These are phyloP conservation scores for Agaricales sp. DNA, from an alignment of 1,284 basidiomycete genomes.

Conservation along the genomic window DNA sequence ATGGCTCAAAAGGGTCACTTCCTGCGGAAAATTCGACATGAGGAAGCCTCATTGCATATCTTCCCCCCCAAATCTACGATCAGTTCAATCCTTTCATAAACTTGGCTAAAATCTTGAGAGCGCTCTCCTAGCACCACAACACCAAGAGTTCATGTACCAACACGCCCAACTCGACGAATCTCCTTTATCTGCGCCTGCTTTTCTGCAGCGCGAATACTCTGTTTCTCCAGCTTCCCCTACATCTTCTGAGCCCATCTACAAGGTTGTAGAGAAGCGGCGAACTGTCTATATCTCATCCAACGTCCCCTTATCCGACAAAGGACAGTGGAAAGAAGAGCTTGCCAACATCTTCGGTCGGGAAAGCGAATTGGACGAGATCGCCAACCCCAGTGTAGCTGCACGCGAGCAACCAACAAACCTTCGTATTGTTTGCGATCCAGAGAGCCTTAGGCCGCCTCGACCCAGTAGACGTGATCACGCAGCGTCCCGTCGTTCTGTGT, in stretches of 20 bases:
- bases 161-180: not conserved
- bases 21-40: too few relatives aligned
- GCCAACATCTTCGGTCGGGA: not conserved
- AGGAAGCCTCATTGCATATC: too few relatives aligned
- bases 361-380: not conserved
- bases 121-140: not conserved
- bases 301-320: not conserved
- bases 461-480: not conserved
- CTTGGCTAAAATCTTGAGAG: too few relatives aligned
- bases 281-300: not conserved
- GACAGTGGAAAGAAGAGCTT: not conserved
- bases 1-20: too few relatives aligned
- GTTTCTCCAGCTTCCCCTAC: not conserved
- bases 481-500: not conserved
- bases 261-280: constrained; percentile 1
- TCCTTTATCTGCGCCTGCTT: not conserved
- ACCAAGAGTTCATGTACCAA: not conserved
- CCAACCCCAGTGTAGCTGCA: not conserved
- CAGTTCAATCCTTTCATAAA: too few relatives aligned
- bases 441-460: not conserved
- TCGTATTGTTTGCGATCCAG: constrained; percentile 4
- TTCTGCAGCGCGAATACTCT: not conserved
- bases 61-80: too few relatives aligned
- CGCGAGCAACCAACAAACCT: not conserved
- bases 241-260: not conserved